Evolutionary conservation across 495 filamentous ascomycete species (phyloP).

Genomic region (Talaromyces stipitatus): DNA sequence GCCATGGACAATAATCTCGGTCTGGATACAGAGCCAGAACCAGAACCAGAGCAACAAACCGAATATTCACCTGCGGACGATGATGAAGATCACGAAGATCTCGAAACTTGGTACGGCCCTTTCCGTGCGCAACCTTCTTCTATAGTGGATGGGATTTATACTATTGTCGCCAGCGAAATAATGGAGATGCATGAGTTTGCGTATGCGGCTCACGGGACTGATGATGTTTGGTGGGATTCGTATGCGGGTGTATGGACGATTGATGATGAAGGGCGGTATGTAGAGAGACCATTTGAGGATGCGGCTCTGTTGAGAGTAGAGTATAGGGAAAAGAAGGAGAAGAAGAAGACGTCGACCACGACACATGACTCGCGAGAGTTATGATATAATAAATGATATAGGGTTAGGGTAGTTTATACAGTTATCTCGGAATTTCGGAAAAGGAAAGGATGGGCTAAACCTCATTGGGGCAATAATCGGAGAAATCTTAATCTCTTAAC

Average conservation of each 20-base stretch:
- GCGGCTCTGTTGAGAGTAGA: not conserved
- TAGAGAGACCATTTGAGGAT: not conserved
- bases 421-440: not conserved
- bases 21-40: not conserved
- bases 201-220: not conserved
- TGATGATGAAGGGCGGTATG: not conserved
- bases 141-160: conserved; percentile 3
- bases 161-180: not conserved
- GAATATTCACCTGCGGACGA: not conserved
- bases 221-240: conserved; percentile 3
- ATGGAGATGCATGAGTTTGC: conserved; percentile 6
- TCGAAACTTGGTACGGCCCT: not conserved
- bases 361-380: too few species aligned
- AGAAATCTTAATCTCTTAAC: not conserved
- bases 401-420: too few species aligned
- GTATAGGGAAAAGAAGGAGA: conserved; percentile 2
- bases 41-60: not conserved
- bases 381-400: not conserved
- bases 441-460: not conserved
- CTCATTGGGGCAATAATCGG: not conserved
- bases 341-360: not conserved
- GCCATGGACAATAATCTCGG: not conserved
- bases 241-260: conserved; percentile 1
- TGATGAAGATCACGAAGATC: not conserved
- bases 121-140: not conserved